Evolutionary conservation across 179 eudicot genomes (phyloP).

Genomic region (Nepenthes alata): DNA sequence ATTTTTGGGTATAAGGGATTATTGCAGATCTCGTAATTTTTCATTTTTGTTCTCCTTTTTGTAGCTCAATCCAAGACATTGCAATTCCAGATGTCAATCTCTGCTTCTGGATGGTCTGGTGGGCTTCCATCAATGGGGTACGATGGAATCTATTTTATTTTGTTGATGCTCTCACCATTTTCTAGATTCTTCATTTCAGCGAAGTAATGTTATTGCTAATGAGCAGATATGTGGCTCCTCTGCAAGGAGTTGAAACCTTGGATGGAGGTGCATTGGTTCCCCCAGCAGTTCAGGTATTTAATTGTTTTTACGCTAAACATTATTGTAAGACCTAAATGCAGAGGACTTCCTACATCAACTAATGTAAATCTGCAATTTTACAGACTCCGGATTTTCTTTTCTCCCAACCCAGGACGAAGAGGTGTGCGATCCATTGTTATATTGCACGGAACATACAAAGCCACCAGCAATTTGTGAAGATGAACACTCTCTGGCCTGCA

Average conservation of each 20-base stretch:
- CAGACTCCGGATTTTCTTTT: slow-evolving; percentile 42
- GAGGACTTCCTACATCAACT: background rate
- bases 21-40: slow-evolving; percentile 6
- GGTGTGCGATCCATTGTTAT: slow-evolving; percentile 82
- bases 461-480: slow-evolving; percentile 71
- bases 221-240: slow-evolving; percentile 83
- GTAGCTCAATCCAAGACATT: slow-evolving; percentile 59
- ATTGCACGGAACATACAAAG: slow-evolving; percentile 56
- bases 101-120: slow-evolving; percentile 82
- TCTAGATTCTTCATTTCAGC: background rate
- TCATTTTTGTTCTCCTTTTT: slow-evolving; percentile 1
- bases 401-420: slow-evolving; percentile 68
- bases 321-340: background rate
- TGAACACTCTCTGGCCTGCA: slow-evolving; percentile 69
- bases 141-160: background rate
- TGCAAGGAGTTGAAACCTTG: slow-evolving; percentile 93
- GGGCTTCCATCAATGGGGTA: slow-evolving; percentile 92
- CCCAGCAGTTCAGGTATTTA: slow-evolving; percentile 57
- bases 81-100: slow-evolving; percentile 62
- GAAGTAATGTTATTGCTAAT: slow-evolving; percentile 10
- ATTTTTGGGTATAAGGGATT: background rate
- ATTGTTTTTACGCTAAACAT: background rate
- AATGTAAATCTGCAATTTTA: background rate
- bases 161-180: background rate
- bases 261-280: slow-evolving; percentile 65